Evolutionary conservation across 441 rosid species (phyloP), one percentile per base, ranked within the genome.

Genomic region (Biscutella laevigata): DNA sequence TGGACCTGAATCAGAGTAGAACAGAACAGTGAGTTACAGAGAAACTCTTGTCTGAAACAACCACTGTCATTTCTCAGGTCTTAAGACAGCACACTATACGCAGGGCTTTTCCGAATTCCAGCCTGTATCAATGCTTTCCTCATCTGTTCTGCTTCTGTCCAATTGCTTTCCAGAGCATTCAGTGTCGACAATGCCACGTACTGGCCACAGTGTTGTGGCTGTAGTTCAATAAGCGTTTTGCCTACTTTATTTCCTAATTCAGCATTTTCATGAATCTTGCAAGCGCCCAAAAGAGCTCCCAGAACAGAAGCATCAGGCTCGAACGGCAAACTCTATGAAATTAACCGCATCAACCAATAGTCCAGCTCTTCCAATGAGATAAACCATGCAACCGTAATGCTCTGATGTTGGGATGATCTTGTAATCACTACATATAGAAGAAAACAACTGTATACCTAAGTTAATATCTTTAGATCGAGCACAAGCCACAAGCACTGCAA

Each of bases 341-440:
- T 79, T 80, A 6, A 25, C 53, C 0, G 87, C 86, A 34, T 77
- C 86, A 47, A 27, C 61, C 61, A 86, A 29, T 15, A 77, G 47
- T 19, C 95, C 88, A n/a, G 86, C 88, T 71, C 79, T 81, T 24
- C 86, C 95, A 17, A 86, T 43, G 38, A 86, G 83, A 81, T 83
- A 84, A 72, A 86, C 84, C 54, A 76, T 56, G 55, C 92, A 86
- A 22, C 88, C 85, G 30, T 77, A 83, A 54, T 81, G 86, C 62
- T 83, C 86, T 72, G 83, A 71, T 38, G 52, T 44, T 34, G 86
- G 86, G 32, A 40, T 43, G 40, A 86, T 62, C 33, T 68, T 71
- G 52, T 68, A 74, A 28, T 62, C 76, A 2, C 44, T 10, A 41
- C 46, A 40, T 71, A 74, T 63, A 1, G 75, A 76, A 47, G 39